Percentiles rank a stretch among this genome's conserved stretches.
These are phyloP conservation scores for Aspergillus heteromorphus DNA, from an alignment of 495 filamentous ascomycete species.

Conservation along the genomic window DNA sequence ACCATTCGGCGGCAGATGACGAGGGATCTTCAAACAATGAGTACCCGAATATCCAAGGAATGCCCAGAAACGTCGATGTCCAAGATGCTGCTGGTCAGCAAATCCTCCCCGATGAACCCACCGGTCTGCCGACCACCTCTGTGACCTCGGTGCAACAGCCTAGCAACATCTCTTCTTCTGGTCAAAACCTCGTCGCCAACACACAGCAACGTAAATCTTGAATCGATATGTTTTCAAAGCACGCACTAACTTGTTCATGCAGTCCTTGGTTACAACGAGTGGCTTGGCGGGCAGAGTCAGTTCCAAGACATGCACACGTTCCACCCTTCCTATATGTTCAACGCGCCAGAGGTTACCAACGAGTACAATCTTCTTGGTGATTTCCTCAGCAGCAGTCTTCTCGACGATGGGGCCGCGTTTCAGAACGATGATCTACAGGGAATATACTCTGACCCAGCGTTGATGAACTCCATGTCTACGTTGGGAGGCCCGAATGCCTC, in stretches of 20 bases:
- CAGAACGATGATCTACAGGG: constrained; percentile 56
- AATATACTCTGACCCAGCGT: constrained; percentile 50
- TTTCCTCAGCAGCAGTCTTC: constrained; percentile 81
- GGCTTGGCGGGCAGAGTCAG: constrained; percentile 70
- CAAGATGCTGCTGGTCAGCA: constrained; percentile 40
- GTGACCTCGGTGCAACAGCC: constrained; percentile 37
- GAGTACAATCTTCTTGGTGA: constrained; percentile 96
- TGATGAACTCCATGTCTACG: constrained; percentile 47
- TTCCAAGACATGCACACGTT: constrained; percentile 93
- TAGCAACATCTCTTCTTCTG: constrained; percentile 25
- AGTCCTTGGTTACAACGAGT: constrained; percentile 64
- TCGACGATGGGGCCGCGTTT: constrained; percentile 70
- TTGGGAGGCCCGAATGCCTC: constrained; percentile 28
- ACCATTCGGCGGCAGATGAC: constrained; percentile 55
- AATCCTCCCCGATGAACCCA: constrained; percentile 31
- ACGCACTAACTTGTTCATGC: constrained; percentile 23
- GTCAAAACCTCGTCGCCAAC: constrained; percentile 49
- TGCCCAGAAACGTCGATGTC: constrained; percentile 37
- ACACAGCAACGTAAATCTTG: constrained; percentile 69
- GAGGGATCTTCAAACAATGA: constrained; percentile 49
- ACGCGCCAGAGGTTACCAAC: constrained; percentile 85
- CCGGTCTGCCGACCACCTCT: constrained; percentile 29
- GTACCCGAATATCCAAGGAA: constrained; percentile 30
- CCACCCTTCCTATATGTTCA: constrained; percentile 93
- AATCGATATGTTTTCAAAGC: constrained; percentile 10